Evolutionary conservation across 768 basidiomycete species (phyloP), one percentile per base, ranked within the genome.

Genomic region (Boletellus emodensis): DNA sequence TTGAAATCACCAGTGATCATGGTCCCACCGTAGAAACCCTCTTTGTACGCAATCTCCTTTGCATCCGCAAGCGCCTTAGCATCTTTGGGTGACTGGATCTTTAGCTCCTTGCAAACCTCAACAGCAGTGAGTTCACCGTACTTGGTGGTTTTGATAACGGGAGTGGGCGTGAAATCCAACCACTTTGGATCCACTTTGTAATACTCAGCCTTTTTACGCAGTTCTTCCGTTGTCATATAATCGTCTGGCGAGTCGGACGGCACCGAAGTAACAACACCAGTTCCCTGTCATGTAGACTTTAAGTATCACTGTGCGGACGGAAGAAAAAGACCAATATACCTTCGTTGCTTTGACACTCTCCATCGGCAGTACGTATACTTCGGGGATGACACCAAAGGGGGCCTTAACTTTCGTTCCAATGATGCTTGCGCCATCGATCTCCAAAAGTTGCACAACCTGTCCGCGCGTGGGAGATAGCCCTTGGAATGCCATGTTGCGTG

Each of bases 181-280:
- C 95, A 99, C 20, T 80, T 72, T 5, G 93, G 84, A 56, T 95
- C 82, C 60, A 99, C 92, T 64, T 91, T 90, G 79, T 97, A 99
- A 72, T 85, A 94, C 46, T 93, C 93, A 41, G 94, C 81, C 71
- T 99, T 99, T 72, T 97, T 98, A 62, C 88, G 87, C 28, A 99
- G 77, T 63, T 98, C 95, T 60, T 82, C 82, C 45, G 93, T 75
- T 4, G 92, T 95, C 57, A 83, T 82, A 70, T 83, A 98, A 66
- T 99, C 96, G 66, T 98, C 96, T 4, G 96, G 96, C 5, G 96
- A 98, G 66, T 99, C 96, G 8, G 96, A 96, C 0, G 96, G 94
- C 6, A 96, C 94, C 36, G 92, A 98, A 5, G 94, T 96, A 61
- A 99, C 96, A 28, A 99, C 93, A 54, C 95, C 96, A 12, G 95